These are phyloP conservation scores for Neofusicoccum kwambonambiense DNA, from an alignment of 2,329 filamentous ascomycete species.

Conservation along the genomic window DNA sequence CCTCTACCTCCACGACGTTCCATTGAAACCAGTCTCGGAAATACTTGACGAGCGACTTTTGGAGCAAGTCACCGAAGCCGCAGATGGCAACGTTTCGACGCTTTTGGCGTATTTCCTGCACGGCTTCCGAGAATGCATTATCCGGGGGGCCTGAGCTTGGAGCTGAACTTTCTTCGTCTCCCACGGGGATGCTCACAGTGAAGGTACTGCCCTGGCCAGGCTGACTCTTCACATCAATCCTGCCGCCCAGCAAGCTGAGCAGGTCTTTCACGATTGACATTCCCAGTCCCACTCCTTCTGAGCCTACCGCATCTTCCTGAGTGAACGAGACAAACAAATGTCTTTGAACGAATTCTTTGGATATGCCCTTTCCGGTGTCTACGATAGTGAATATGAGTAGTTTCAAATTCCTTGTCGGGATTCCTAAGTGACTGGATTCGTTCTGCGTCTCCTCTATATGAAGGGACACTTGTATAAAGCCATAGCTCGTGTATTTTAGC, in stretches of 20 bases:
- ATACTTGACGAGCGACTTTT: neutral
- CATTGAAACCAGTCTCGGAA: neutral
- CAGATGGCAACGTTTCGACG: neutral
- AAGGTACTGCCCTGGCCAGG: conserved; percentile 36
- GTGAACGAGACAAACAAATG: conserved; percentile 39
- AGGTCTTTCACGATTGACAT: conserved; percentile 40
- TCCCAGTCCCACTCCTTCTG: conserved; percentile 35
- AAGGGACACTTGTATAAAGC: conserved; percentile 38
- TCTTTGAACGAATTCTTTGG: conserved; percentile 36
- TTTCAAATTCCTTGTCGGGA: conserved; percentile 16
- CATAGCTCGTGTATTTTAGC: conserved; percentile 38
- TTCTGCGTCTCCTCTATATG: conserved; percentile 26
- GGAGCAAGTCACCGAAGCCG: neutral
- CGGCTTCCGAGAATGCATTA: neutral
- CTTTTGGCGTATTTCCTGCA: neutral
- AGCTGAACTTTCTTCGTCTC: neutral
- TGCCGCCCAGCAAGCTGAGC: conserved; percentile 36
- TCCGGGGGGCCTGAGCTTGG: neutral
- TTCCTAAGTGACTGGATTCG: no score
- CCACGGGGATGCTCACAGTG: conserved; percentile 16
- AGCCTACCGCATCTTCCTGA: conserved; percentile 30
- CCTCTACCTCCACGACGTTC: neutral
- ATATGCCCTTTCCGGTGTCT: conserved; percentile 41
- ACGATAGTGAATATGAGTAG: conserved; percentile 30
- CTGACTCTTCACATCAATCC: conserved; percentile 36